A percentile compares a stretch with the other conserved stretches of the same genome.
Conservation (phyloP, 2,329 filamentous ascomycete genomes). For the Diplodia mutila region DNA sequence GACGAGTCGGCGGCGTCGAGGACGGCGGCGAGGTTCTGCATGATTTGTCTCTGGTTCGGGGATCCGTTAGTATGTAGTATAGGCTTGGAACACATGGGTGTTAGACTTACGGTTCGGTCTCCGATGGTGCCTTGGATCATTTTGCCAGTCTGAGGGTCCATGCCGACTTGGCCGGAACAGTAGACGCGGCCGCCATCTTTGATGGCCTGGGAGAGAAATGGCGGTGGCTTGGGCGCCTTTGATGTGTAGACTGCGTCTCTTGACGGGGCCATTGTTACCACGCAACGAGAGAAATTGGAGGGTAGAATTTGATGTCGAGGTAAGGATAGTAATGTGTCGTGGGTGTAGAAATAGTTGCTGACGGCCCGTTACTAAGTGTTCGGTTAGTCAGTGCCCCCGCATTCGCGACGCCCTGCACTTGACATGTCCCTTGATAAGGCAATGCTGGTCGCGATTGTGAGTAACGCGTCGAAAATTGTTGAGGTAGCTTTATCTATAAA, state of each 20-base stretch:
- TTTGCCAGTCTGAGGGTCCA: constrained; percentile 4
- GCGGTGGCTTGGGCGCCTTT: neutral
- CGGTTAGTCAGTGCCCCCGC: neutral
- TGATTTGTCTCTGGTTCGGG: neutral
- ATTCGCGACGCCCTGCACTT: neutral
- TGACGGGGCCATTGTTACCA: neutral
- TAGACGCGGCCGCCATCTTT: neutral
- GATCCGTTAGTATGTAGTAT: neutral
- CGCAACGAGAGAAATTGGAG: no score
- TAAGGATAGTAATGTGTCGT: no score
- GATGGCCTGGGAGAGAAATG: constrained; percentile 32
- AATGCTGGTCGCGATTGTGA: neutral
- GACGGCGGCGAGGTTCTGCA: constrained; percentile 17
- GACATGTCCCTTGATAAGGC: neutral
- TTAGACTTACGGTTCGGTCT: neutral
- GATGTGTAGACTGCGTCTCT: neutral
- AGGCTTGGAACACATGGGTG: no score
- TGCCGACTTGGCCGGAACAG: constrained; percentile 13
- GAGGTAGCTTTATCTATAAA: neutral
- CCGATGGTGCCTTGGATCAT: neutral
- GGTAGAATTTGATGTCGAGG: neutral
- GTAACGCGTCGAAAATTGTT: no score
- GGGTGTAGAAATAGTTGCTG: no score
- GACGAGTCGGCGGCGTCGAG: constrained; percentile 34
- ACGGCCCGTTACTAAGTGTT: neutral